Conservation (phyloP, 2,329 filamentous ascomycete genomes). For the Thielaviopsis ethacetica region DNA sequence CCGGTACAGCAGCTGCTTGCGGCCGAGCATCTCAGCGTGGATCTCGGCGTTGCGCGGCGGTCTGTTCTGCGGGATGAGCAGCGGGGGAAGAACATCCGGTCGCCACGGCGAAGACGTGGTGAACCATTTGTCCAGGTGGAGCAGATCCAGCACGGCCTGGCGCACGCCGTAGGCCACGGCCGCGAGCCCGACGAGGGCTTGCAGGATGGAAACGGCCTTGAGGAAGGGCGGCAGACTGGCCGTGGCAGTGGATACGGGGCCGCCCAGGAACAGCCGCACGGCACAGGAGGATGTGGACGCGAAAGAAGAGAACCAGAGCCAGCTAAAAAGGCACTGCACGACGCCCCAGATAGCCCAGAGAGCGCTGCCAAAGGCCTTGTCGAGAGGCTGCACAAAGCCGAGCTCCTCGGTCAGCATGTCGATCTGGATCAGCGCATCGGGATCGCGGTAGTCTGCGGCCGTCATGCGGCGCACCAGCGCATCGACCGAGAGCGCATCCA, state of each 20-base stretch:
- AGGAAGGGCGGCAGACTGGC: neutral
- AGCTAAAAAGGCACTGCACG: neutral
- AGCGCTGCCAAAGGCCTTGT: neutral
- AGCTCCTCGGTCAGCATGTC: neutral
- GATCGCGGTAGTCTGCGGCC: neutral
- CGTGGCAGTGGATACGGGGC: neutral
- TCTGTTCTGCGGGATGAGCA: constrained; percentile 3
- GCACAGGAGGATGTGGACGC: neutral
- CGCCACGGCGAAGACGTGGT: constrained; percentile 1
- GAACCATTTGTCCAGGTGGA: constrained; percentile 1
- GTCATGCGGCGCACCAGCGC: neutral
- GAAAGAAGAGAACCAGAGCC: neutral
- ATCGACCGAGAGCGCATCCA: constrained; percentile 1
- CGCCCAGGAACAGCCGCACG: neutral
- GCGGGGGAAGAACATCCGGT: neutral
- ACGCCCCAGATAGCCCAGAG: neutral
- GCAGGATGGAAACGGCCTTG: neutral
- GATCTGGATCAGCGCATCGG: neutral
- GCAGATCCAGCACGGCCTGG: neutral
- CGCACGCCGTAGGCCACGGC: neutral
- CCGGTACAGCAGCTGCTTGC: neutral
- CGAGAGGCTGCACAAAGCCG: neutral
- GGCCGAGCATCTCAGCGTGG: neutral
- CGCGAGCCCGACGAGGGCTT: neutral
- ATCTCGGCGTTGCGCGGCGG: neutral